phyloP scores from a whole-genome alignment of 1,284 basidiomycete species.

The Veloboletus limbatus region DNA sequence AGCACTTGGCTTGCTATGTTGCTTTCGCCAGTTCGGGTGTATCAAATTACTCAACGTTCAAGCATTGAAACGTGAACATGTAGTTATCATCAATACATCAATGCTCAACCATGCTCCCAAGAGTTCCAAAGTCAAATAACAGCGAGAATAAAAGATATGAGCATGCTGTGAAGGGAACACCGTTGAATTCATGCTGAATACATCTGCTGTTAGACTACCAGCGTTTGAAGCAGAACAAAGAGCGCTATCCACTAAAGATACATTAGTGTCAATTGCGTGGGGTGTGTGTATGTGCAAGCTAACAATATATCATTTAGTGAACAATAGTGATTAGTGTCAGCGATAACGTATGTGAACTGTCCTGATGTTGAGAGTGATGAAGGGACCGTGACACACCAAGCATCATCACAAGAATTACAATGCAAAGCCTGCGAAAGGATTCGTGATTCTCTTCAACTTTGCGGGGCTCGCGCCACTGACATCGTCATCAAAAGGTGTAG shows the following conservation, averaged over 20 bases:
- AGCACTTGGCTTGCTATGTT: too few species aligned
- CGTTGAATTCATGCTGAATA: conserved; percentile 5
- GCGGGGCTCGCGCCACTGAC: conserved; percentile 32
- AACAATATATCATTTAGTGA: conserved; percentile 11
- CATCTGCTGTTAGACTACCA: conserved; percentile 5
- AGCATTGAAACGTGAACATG: too few species aligned
- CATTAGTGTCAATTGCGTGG: conserved; percentile 13
- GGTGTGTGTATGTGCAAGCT: conserved; percentile 7
- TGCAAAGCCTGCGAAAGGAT: conserved; percentile 33
- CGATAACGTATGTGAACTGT: conserved; percentile 15
- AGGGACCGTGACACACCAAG: background rate
- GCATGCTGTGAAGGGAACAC: background rate
- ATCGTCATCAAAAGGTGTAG: conserved; percentile 77
- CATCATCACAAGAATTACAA: conserved; percentile 16
- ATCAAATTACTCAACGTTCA: too few species aligned
- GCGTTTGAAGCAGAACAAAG: conserved; percentile 4
- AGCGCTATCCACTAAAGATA: conserved; percentile 24
- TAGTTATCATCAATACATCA: too few species aligned
- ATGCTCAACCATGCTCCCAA: too few species aligned
- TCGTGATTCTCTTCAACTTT: conserved; percentile 24
- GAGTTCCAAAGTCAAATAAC: too few species aligned
- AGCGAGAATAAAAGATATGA: too few species aligned
- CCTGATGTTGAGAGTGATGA: background rate
- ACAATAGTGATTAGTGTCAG: conserved; percentile 10
- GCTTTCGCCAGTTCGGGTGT: too few species aligned